Conservation (phyloP, 331 rosid genomes). For the Arachis monticola region DNA sequence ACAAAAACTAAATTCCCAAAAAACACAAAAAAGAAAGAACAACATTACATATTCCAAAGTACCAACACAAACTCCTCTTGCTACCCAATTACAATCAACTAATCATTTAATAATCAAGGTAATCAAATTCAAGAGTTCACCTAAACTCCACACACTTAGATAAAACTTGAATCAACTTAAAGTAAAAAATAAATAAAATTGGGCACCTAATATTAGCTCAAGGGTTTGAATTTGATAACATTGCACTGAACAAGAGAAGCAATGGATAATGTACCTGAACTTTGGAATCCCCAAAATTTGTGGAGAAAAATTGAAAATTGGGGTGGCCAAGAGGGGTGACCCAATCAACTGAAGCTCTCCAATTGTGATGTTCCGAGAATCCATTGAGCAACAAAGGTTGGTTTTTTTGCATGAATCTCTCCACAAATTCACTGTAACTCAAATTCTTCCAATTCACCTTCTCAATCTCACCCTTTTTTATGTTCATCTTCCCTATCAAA, state of each 20-base stretch:
- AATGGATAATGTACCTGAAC: slow-evolving; percentile 65
- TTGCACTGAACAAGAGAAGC: neutral
- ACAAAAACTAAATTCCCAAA: too few species aligned
- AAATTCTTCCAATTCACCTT: slow-evolving; percentile 77
- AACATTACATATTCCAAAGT: slow-evolving; percentile 2
- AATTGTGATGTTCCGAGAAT: slow-evolving; percentile 60
- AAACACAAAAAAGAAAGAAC: neutral
- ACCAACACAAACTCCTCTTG: neutral
- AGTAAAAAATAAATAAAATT: too few species aligned
- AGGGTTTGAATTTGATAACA: neutral
- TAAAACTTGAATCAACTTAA: too few species aligned
- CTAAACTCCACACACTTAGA: too few species aligned
- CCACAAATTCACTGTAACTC: slow-evolving; percentile 66
- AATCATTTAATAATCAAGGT: neutral
- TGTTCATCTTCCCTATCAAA: slow-evolving; percentile 43
- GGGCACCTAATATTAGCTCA: too few species aligned
- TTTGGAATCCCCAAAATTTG: slow-evolving; percentile 69
- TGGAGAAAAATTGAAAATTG: slow-evolving; percentile 64
- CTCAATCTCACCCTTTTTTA: slow-evolving; percentile 62
- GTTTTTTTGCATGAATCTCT: slow-evolving; percentile 70
- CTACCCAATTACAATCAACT: neutral
- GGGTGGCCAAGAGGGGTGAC: slow-evolving; percentile 58
- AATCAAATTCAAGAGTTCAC: too few species aligned
- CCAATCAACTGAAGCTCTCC: slow-evolving; percentile 87
- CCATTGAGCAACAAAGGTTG: slow-evolving; percentile 78